phyloP scores from a whole-genome alignment of 2,329 filamentous ascomycete genomes.

The Thielaviopsis populi region DNA sequence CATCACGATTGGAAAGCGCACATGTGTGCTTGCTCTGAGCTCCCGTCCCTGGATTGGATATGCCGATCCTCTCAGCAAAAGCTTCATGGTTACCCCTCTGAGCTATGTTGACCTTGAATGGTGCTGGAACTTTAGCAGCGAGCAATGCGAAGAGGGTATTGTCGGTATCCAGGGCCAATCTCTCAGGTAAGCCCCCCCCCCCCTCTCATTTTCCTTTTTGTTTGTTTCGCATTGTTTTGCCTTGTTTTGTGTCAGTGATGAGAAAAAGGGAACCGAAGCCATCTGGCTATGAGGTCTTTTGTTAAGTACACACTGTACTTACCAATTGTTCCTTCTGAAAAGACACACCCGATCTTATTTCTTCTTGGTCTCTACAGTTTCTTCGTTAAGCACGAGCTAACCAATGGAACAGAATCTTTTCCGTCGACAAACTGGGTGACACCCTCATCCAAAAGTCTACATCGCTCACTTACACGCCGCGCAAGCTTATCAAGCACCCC shows the following conservation, averaged over 20 bases:
- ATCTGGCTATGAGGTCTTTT: constrained; percentile 38
- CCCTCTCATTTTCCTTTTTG: no score
- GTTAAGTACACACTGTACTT: constrained; percentile 33
- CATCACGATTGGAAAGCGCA: constrained; percentile 73
- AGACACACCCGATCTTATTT: constrained; percentile 21
- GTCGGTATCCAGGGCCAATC: constrained; percentile 86
- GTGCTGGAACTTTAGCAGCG: constrained; percentile 92
- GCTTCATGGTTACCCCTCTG: constrained; percentile 82
- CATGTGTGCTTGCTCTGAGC: constrained; percentile 76
- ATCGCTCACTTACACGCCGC: constrained; percentile 76
- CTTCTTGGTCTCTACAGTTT: constrained; percentile 17
- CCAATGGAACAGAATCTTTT: constrained; percentile 54
- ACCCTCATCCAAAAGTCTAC: constrained; percentile 79
- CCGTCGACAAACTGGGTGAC: constrained; percentile 70
- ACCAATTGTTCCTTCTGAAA: constrained; percentile 98
- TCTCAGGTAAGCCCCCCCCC: constrained; percentile 48
- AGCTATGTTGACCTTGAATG: constrained; percentile 81
- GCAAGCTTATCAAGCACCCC: constrained; percentile 74
- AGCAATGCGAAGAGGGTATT: constrained; percentile 85
- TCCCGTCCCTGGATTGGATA: constrained; percentile 95
- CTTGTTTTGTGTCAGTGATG: constrained; percentile 39
- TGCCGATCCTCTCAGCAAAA: constrained; percentile 61
- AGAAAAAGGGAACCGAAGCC: constrained; percentile 45
- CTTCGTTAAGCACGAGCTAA: constrained; percentile 23
- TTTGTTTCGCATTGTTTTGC: constrained; percentile 25